These are phyloP conservation scores for Aegilops umbellulata DNA, from an alignment of 176 grass and related monocot species.

Conservation along the genomic window DNA sequence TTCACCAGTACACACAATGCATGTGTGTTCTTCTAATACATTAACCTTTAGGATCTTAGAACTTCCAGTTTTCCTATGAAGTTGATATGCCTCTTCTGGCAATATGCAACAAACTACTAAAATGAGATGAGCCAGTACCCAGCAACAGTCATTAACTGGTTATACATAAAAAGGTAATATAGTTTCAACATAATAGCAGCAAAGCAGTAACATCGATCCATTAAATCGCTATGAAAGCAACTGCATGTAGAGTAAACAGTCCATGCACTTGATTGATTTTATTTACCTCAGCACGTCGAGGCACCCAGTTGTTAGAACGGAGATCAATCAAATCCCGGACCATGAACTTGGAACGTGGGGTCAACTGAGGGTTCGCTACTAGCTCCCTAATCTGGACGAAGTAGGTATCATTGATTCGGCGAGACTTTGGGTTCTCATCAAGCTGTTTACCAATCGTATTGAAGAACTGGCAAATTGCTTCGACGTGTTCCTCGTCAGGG, in stretches of 20 bases:
- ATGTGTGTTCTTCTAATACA: neutral
- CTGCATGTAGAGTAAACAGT: neutral
- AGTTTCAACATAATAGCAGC: neutral
- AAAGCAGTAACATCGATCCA: neutral
- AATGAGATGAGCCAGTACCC: neutral
- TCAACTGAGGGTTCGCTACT: slow-evolving; percentile 52
- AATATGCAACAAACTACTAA: neutral
- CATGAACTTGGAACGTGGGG: slow-evolving; percentile 75
- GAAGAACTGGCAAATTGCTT: slow-evolving; percentile 91
- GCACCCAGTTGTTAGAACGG: slow-evolving; percentile 81
- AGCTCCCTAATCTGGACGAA: slow-evolving; percentile 83
- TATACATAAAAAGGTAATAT: neutral
- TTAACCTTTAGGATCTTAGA: neutral
- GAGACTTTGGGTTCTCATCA: slow-evolving; percentile 73
- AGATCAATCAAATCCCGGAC: slow-evolving; percentile 72
- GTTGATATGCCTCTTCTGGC: neutral
- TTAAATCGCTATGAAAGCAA: neutral
- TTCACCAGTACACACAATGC: neutral
- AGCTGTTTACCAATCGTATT: slow-evolving; percentile 94
- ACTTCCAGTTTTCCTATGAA: neutral
- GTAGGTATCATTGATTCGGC: slow-evolving; percentile 70
- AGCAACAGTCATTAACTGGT: neutral
- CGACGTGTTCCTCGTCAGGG: slow-evolving; percentile 81
- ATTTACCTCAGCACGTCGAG: slow-evolving; percentile 83
- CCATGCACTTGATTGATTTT: slow-evolving; percentile 10